phyloP scores from a whole-genome alignment of 257 asterid genomes.

The Fraxinus americana region DNA sequence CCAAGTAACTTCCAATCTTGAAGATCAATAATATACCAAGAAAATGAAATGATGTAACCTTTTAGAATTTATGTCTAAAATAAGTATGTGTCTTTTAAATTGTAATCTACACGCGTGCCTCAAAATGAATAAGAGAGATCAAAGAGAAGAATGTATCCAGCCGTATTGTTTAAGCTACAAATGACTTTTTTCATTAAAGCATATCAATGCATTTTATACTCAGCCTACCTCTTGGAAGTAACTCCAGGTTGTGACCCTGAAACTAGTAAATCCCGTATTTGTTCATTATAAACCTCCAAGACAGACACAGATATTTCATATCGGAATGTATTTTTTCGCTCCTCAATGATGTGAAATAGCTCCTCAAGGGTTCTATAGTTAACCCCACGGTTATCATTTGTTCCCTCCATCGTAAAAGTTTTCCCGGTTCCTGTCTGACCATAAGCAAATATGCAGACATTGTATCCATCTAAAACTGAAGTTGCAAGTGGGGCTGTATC shows the following conservation, averaged over 20 bases:
- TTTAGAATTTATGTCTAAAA: too few relatives aligned
- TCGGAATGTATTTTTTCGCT: slow-evolving; percentile 59
- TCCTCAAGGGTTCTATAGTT: slow-evolving; percentile 88
- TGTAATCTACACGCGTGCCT: too few relatives aligned
- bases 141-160: neutral
- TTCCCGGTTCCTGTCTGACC: slow-evolving; percentile 99
- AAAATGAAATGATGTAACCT: too few relatives aligned
- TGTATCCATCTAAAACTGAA: slow-evolving; percentile 93
- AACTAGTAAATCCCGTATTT: slow-evolving; percentile 75
- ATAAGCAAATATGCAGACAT: slow-evolving; percentile 90
- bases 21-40: too few relatives aligned
- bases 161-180: neutral
- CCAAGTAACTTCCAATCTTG: too few relatives aligned
- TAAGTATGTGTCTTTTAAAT: too few relatives aligned
- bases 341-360: slow-evolving; percentile 74
- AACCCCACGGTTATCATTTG: slow-evolving; percentile 87
- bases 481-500: slow-evolving; percentile 86
- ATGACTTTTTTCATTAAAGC: too few relatives aligned
- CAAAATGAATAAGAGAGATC: too few relatives aligned
- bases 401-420: slow-evolving; percentile 97
- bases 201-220: neutral
- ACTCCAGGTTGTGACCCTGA: slow-evolving; percentile 62
- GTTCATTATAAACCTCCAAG: slow-evolving; percentile 95
- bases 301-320: slow-evolving; percentile 87
- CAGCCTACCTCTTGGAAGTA: slow-evolving; percentile 60